Evolutionary conservation across 2,329 filamentous ascomycete genomes (phyloP).

Genomic region (Botryotinia convoluta): DNA sequence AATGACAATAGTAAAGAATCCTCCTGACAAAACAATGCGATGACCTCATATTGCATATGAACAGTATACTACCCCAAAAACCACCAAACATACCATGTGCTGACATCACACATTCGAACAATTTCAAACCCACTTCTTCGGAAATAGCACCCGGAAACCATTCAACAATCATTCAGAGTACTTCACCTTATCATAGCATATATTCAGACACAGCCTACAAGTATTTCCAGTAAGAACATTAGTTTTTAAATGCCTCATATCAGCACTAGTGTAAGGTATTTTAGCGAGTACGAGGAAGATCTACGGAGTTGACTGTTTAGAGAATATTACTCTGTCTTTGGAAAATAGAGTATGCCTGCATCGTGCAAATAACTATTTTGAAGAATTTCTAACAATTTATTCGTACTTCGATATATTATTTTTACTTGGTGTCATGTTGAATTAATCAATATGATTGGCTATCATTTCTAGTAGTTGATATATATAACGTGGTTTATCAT

Average conservation of each 20-base stretch:
- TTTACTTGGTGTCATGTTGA: not conserved
- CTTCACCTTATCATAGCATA: not conserved
- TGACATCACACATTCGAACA: not conserved
- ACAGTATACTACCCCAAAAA: not conserved
- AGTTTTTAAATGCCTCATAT: not conserved
- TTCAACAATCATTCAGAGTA: not conserved
- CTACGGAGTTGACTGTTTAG: not conserved
- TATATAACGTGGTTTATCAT: no score
- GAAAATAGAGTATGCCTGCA: no score
- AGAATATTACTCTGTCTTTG: not conserved
- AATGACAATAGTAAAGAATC: not conserved
- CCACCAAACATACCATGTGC: not conserved
- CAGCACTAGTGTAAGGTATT: not conserved
- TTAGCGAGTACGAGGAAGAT: not conserved
- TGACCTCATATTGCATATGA: not conserved
- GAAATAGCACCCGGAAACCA: not conserved
- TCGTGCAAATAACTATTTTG: not conserved
- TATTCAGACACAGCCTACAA: not conserved
- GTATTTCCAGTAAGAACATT: not conserved
- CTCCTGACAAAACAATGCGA: not conserved
- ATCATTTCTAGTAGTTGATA: not conserved
- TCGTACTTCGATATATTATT: not conserved
- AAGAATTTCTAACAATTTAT: not conserved
- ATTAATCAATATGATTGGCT: not conserved
- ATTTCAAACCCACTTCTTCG: not conserved